Conservation (phyloP, 2,329 filamentous ascomycete genomes). For the Talaromyces sp. region DNA sequence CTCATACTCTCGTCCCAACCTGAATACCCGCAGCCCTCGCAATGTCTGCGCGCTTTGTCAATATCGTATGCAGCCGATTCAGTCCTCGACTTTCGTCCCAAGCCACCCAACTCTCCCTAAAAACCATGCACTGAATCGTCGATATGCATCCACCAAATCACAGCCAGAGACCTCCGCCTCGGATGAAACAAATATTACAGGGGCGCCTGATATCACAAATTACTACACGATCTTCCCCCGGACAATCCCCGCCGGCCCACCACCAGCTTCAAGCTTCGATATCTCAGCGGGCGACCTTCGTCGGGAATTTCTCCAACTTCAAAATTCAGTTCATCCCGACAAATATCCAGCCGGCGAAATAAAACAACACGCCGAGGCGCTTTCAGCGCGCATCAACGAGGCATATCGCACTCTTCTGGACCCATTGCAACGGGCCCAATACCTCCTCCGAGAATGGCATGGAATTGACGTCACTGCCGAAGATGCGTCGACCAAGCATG, state of each 20-base stretch:
- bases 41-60: slow-evolving; percentile 20
- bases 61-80: slow-evolving; percentile 5
- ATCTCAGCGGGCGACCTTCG: slow-evolving; percentile 72
- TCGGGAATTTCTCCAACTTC: slow-evolving; percentile 82
- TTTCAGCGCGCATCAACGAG: slow-evolving; percentile 84
- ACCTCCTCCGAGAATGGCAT: slow-evolving; percentile 68
- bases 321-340: slow-evolving; percentile 57
- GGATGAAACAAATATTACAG: slow-evolving; percentile 12
- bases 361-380: slow-evolving; percentile 69
- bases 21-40: slow-evolving; percentile 9
- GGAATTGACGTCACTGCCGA: slow-evolving; percentile 73
- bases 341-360: slow-evolving; percentile 51
- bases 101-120: not conserved
- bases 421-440: slow-evolving; percentile 83
- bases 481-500: slow-evolving; percentile 72
- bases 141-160: slow-evolving; percentile 24
- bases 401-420: slow-evolving; percentile 83
- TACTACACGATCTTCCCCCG: slow-evolving; percentile 88
- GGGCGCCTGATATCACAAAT: slow-evolving; percentile 51
- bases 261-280: slow-evolving; percentile 73
- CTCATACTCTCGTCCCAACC: slow-evolving; percentile 5
- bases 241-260: slow-evolving; percentile 75
- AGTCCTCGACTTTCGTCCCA: not conserved
- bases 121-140: slow-evolving; percentile 3
- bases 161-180: slow-evolving; percentile 6